These are phyloP conservation scores for Cyclostephanos invisitatus DNA, from an alignment of 108 stramenopile genomes.

Conservation along the genomic window DNA sequence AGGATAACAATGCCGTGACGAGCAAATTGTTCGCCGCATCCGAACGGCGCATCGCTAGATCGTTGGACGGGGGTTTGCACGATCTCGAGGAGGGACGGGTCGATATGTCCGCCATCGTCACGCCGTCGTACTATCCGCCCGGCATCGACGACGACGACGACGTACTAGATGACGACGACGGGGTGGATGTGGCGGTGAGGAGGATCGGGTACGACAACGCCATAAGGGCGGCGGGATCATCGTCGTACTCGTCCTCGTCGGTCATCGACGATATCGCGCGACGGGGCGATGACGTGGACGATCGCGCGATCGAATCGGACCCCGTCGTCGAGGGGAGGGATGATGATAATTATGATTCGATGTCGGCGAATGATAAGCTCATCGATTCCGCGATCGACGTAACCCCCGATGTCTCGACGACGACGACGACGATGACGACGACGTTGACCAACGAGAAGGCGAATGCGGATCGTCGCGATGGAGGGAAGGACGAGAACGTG, in stretches of 20 bases:
- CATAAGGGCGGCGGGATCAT: slow-evolving; percentile 51
- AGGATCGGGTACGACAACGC: slow-evolving; percentile 47
- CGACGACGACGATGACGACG: neutral
- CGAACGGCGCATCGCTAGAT: slow-evolving; percentile 65
- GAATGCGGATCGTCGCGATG: slow-evolving; percentile 3
- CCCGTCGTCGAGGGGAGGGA: slow-evolving; percentile 17
- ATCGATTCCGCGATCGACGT: slow-evolving; percentile 44
- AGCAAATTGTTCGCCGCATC: slow-evolving; percentile 71
- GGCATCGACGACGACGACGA: slow-evolving; percentile 26
- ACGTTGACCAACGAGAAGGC: neutral
- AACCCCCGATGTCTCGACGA: neutral
- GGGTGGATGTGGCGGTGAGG: slow-evolving; percentile 24
- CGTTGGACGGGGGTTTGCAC: slow-evolving; percentile 76
- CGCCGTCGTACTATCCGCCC: neutral
- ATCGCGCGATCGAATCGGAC: slow-evolving; percentile 20
- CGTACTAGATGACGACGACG: slow-evolving; percentile 27
- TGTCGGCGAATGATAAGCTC: slow-evolving; percentile 45
- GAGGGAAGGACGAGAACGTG: slow-evolving; percentile 3
- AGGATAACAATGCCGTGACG: slow-evolving; percentile 2
- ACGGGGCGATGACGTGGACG: neutral
- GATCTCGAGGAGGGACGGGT: slow-evolving; percentile 71
- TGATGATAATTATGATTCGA: slow-evolving; percentile 22
- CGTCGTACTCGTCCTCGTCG: neutral
- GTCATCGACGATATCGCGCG: neutral
- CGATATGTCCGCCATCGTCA: slow-evolving; percentile 9